Evolutionary conservation across 768 basidiomycete genomes (phyloP), one percentile per base, ranked within the genome.

Genomic region (Psilocybe cubensis): DNA sequence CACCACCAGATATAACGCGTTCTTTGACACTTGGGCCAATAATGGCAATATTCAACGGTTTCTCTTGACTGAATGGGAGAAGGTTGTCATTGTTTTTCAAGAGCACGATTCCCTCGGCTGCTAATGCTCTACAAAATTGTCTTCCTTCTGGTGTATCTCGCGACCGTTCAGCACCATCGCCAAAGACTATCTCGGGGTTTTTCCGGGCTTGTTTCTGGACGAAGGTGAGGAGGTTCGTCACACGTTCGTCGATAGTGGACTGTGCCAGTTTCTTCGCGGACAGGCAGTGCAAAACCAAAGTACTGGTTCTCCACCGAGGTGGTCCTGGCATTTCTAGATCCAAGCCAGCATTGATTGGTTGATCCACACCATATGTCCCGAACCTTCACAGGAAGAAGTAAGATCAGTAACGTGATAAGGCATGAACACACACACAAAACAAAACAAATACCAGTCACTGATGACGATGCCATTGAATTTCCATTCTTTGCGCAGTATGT

Each of bases 241-340:
- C 83, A 12, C 84, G 75, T 56, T 81, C 77, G 57, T 86, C 77
- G 28, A 88, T 70, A 20, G 79, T 81, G 1, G 68, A 50, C 12
- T 67, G 60, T 10, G 75, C 69, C 17, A 86, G 59, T 66, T 91
- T 91, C 66, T 84, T 67, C 29, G 68, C 62, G 12, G 74, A 73
- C 2, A 76, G 64, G 48, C 67, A 72, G 42, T 76, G 75, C 33
- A 74, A 63, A 17, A 78, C 70, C 28, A 80, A 74, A 3, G 67
- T 53, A 14, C 66, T 73, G 0, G 78, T 83, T 51, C 90, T 80
- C 89, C 88, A 90, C 41, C 87, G 84, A 56, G 86, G 83, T 18
- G 81, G 80, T 2, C 90, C 89, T 2, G 88, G 88, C 88, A 89
- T 91, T 70, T 91, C 88, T 28, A 92, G 80, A 66, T 91, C 87